Percentiles rank a stretch among this genome's conserved stretches.
Evolutionary conservation across 2,329 filamentous ascomycete genomes (phyloP).

Genomic region (Hypoxylon sp.): DNA sequence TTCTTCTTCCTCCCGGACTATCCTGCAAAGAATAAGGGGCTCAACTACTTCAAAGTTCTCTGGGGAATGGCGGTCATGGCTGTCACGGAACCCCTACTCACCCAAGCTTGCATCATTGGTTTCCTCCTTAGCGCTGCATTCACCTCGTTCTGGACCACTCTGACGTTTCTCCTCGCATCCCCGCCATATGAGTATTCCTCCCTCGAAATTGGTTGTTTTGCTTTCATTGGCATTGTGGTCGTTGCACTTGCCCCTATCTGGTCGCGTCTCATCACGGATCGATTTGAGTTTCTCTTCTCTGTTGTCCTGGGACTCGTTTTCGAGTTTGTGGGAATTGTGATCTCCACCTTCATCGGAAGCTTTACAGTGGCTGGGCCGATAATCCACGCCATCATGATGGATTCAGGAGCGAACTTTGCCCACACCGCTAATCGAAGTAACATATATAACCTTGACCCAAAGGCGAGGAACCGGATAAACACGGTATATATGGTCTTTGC

Average conservation of each 20-base stretch:
- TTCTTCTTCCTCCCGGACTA: constrained; percentile 79
- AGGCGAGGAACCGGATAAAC: constrained; percentile 80
- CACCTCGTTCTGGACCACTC: constrained; percentile 76
- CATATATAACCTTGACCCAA: constrained; percentile 78
- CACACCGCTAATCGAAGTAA: constrained; percentile 79
- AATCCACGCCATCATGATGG: constrained; percentile 76
- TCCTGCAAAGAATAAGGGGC: constrained; percentile 70
- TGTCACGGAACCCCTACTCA: constrained; percentile 68
- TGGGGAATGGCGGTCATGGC: constrained; percentile 71
- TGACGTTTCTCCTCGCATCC: constrained; percentile 82
- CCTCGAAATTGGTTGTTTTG: constrained; percentile 80
- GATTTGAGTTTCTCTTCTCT: constrained; percentile 75
- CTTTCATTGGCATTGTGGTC: constrained; percentile 78
- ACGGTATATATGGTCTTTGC: constrained; percentile 84
- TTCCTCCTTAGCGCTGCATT: constrained; percentile 65
- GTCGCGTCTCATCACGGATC: constrained; percentile 76
- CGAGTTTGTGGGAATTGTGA: constrained; percentile 69
- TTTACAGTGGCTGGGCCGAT: constrained; percentile 78
- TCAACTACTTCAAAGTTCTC: constrained; percentile 71
- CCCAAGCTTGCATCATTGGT: constrained; percentile 67
- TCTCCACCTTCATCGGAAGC: constrained; percentile 77
- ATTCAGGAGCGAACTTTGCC: constrained; percentile 78
- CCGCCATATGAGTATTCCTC: constrained; percentile 76
- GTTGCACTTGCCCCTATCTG: constrained; percentile 78
- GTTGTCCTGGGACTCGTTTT: constrained; percentile 72